Percentiles rank a stretch among this genome's conserved stretches.
Evolutionary conservation across 345 rosid species (phyloP).

Genomic region (Lagerstroemia speciosa): DNA sequence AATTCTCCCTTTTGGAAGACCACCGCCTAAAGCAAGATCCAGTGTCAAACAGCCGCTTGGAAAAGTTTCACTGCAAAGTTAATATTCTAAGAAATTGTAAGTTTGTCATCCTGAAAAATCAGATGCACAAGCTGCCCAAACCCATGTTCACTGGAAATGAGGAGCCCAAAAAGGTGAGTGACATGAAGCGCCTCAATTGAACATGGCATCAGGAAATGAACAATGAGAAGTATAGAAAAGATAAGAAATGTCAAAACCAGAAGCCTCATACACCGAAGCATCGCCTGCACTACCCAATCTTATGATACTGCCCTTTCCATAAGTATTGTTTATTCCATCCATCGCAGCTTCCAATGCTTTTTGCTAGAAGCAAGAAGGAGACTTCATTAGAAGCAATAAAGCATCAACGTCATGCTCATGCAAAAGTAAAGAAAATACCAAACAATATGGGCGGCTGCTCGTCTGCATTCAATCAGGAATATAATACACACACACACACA

Average conservation of each 20-base stretch:
- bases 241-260: slow-evolving; percentile 4
- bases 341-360: slow-evolving; percentile 91
- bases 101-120: neutral
- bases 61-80: slow-evolving; percentile 67
- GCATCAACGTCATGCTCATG: neutral
- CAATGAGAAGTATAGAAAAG: neutral
- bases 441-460: neutral
- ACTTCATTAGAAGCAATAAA: slow-evolving; percentile 4
- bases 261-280: slow-evolving; percentile 66
- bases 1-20: slow-evolving; percentile 87
- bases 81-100: slow-evolving; percentile 1
- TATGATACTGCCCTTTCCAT: slow-evolving; percentile 93
- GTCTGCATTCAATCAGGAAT: neutral
- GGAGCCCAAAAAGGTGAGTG: neutral
- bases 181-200: neutral
- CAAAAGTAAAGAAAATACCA: too few relatives aligned
- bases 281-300: slow-evolving; percentile 95
- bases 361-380: slow-evolving; percentile 41
- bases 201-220: slow-evolving; percentile 1
- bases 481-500: too few relatives aligned
- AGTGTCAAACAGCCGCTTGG: slow-evolving; percentile 87
- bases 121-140: neutral
- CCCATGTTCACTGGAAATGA: neutral
- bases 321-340: slow-evolving; percentile 81
- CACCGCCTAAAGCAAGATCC: slow-evolving; percentile 96